These are phyloP conservation scores for Ophiocordyceps sinensis DNA, from an alignment of 2,329 filamentous ascomycete genomes.

Conservation along the genomic window DNA sequence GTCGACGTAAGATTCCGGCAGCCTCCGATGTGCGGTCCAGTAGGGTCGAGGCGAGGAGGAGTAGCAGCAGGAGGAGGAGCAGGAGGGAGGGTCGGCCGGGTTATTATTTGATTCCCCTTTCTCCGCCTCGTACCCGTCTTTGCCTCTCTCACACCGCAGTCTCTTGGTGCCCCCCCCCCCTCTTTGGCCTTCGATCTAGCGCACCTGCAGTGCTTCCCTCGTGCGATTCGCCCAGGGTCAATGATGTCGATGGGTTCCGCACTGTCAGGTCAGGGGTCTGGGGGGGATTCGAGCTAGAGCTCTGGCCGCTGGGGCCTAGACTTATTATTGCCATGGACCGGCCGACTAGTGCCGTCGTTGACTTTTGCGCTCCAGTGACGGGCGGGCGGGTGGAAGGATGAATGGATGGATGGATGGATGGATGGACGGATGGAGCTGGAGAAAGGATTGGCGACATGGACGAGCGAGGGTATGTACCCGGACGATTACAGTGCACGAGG, in stretches of 20 bases:
- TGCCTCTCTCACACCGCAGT: too few species aligned
- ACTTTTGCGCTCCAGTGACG: not conserved
- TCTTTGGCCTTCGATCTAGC: not conserved
- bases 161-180: too few species aligned
- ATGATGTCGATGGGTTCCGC: not conserved
- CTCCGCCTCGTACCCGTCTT: too few species aligned
- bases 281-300: not conserved
- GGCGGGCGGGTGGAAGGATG: not conserved
- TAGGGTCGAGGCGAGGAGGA: too few species aligned
- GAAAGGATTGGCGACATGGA: too few species aligned
- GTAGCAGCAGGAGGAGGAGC: too few species aligned
- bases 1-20: too few species aligned
- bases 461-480: too few species aligned
- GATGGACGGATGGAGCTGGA: not conserved
- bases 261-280: not conserved
- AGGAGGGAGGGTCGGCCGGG: too few species aligned
- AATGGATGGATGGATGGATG: constrained; percentile 3
- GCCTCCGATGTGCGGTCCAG: too few species aligned
- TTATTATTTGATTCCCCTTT: not conserved
- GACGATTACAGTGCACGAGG: too few species aligned
- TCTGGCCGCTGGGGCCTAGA: not conserved
- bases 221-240: not conserved
- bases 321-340: not conserved
- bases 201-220: not conserved
- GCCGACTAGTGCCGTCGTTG: not conserved